A percentile compares a stretch with the other conserved stretches of the same genome.
phyloP scores from a whole-genome alignment of 176 grass and related monocot genomes.

The Thalia dealbata region DNA sequence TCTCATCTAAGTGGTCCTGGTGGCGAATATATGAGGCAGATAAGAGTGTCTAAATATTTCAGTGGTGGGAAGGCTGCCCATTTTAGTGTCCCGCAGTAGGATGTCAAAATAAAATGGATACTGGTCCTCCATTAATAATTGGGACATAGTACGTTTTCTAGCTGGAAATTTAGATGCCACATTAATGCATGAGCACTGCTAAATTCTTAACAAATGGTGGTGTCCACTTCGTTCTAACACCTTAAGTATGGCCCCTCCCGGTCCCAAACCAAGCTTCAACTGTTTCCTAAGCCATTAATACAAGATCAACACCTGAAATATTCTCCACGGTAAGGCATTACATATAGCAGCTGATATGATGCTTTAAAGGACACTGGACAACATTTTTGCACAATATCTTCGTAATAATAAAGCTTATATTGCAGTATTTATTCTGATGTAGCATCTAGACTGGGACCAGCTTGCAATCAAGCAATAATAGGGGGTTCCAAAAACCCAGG shows the following conservation, averaged over 20 bases:
- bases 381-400: not conserved
- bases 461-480: no score
- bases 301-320: not conserved
- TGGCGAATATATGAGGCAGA: not conserved
- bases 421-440: not conserved
- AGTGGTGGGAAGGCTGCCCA: not conserved
- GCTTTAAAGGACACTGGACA: not conserved
- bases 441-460: not conserved
- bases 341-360: not conserved
- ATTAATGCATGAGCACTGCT: not conserved
- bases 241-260: not conserved
- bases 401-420: not conserved
- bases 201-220: not conserved
- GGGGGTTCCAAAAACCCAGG: no score
- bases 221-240: not conserved
- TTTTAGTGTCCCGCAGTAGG: not conserved
- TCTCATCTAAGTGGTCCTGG: not conserved
- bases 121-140: not conserved
- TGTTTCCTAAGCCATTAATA: not conserved
- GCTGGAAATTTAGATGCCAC: not conserved
- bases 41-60: not conserved
- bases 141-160: not conserved
- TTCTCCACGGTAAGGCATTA: not conserved
- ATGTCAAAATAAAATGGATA: not conserved
- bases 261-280: not conserved